Evolutionary conservation across 73 alveolate species (phyloP), one percentile per base, ranked within the genome.

Genomic region (Stentor roeselii): DNA sequence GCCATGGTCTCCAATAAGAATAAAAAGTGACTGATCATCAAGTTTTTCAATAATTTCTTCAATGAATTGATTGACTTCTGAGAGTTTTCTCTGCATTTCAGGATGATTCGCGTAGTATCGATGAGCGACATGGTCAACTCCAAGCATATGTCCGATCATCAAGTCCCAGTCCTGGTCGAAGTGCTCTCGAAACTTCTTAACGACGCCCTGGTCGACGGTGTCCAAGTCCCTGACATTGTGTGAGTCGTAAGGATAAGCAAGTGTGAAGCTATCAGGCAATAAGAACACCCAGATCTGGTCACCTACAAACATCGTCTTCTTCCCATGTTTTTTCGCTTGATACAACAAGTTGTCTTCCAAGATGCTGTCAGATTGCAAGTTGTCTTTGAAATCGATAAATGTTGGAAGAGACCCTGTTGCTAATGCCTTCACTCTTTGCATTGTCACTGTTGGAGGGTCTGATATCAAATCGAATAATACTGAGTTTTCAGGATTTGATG

Each of bases 61-160:
- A 34, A 92, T 75, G 32, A 90, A 34, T 31, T 42, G 39, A 75
- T 92, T 89, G 38, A 88, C 75, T 87, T 92, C 86, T 31, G 60
- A 61, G 15, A 92, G 42, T 76, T 92, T 92, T 59, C 86, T 37
- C 32, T 75, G 78, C 60, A 90, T 87, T 27, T 83, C 75, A n/a
- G 86, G 58, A 77, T 87, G 91, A 36, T 61, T 59, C 3, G 92
- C 86, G n/a, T 42, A 39, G 59, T 76, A 92, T 14, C 92, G 78
- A 75, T 92, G 97, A 0, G 93, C 97, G 31, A 90, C 97, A 86
- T 92, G 97, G 74, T 92, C 97, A 2, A 92, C 91, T 0, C 97
- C 97, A n/a, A 90, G 84, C 60, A 89, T 78, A 80, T 92, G 97
- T 34, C 90, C 90, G 39, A 92, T 82, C 59, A 86, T 31, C 39